Percentiles rank a stretch among this genome's conserved stretches.
These are phyloP conservation scores for Albugo laibachii DNA, from an alignment of 352 stramenopile species.

Conservation along the genomic window DNA sequence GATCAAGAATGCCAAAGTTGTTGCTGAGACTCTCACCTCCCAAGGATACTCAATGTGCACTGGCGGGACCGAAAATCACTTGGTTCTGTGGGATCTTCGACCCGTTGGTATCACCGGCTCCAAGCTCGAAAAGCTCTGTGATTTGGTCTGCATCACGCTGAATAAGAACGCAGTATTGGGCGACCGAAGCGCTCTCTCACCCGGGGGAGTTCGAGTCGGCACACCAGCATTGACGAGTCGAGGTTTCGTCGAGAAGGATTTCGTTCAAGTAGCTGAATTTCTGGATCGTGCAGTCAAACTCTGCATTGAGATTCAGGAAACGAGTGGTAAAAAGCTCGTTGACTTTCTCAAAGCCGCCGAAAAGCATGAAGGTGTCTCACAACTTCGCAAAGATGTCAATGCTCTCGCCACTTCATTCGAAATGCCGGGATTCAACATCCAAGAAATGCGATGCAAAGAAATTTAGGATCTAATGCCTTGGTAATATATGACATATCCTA, in stretches of 20 bases:
- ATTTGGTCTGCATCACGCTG: constrained; percentile 93
- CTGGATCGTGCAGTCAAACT: constrained; percentile 89
- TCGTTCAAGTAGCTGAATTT: constrained; percentile 91
- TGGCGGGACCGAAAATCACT: constrained; percentile 97
- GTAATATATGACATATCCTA: too few species aligned
- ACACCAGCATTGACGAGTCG: constrained; percentile 93
- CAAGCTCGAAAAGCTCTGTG: constrained; percentile 98
- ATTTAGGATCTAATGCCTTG: constrained; percentile 1
- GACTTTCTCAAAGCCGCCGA: constrained; percentile 84
- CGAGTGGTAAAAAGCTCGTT: constrained; percentile 81
- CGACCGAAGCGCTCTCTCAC: constrained; percentile 88
- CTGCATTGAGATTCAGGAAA: constrained; percentile 84
- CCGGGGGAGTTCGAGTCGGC: constrained; percentile 90
- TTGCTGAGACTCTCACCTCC: constrained; percentile 83
- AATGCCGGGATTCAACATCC: constrained; percentile 91
- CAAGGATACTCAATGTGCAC: constrained; percentile 93
- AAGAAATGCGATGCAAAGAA: constrained; percentile 75
- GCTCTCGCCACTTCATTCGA: constrained; percentile 86
- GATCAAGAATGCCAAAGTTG: constrained; percentile 87
- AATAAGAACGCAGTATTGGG: constrained; percentile 99
- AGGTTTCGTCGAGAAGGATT: constrained; percentile 93
- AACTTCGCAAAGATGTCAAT: constrained; percentile 83
- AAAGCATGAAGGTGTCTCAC: constrained; percentile 68
- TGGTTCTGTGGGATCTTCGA: constrained; percentile 96
- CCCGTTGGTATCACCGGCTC: constrained; percentile 89